Evolutionary conservation across 176 grass and related monocot species (phyloP).

Genomic region (Juncus inflexus): DNA sequence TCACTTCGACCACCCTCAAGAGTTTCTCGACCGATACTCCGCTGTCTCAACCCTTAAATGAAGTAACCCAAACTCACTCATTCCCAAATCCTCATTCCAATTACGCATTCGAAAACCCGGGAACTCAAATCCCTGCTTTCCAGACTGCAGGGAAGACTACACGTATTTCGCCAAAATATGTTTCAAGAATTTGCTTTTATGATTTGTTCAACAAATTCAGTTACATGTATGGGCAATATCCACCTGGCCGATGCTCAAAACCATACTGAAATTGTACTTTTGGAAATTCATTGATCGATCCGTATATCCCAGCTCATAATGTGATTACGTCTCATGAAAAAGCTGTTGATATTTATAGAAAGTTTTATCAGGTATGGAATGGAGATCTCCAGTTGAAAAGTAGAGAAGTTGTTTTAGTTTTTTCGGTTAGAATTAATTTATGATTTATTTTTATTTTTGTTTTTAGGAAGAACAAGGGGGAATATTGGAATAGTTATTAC

Average conservation of each 20-base stretch:
- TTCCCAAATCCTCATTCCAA: neutral
- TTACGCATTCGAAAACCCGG: neutral
- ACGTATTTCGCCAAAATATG: slow-evolving; percentile 38
- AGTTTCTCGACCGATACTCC: slow-evolving; percentile 43
- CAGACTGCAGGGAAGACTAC: slow-evolving; percentile 47
- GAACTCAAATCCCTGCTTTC: too few relatives aligned
- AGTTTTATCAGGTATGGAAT: slow-evolving; percentile 31
- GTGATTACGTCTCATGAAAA: slow-evolving; percentile 34
- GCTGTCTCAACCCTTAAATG: slow-evolving; percentile 43
- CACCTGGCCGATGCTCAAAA: slow-evolving; percentile 32
- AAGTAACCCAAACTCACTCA: slow-evolving; percentile 24
- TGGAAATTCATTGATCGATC: slow-evolving; percentile 30
- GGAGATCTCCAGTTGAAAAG: neutral
- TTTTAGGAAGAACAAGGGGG: slow-evolving; percentile 31
- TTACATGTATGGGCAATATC: slow-evolving; percentile 31
- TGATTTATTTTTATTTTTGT: neutral
- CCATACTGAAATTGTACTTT: slow-evolving; percentile 25
- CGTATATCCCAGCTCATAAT: slow-evolving; percentile 34
- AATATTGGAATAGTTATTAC: slow-evolving; percentile 23
- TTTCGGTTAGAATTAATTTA: too few relatives aligned
- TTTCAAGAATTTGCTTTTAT: slow-evolving; percentile 37
- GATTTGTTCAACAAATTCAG: slow-evolving; percentile 11
- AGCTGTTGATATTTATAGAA: slow-evolving; percentile 32
- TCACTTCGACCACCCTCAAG: slow-evolving; percentile 53
- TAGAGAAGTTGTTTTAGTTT: neutral